Base-by-base conservation (phyloP, 108 stramenopile genomes). In the Stephanodiscus triporus region DNA sequence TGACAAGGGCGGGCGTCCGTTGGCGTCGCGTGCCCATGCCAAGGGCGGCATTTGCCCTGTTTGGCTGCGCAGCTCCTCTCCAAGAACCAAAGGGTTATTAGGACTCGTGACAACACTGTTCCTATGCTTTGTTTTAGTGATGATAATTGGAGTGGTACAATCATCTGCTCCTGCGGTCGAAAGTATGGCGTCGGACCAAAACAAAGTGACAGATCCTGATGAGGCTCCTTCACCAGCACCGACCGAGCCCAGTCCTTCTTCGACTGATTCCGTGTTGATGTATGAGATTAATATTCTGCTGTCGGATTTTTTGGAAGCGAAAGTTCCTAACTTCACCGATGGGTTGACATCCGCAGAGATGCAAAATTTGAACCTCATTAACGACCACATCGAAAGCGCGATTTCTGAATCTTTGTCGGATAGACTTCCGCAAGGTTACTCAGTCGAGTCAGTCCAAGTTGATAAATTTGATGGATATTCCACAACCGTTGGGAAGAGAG, bases 281-380 rank as follows among this genome's bases (percentile, higher is more conserved):
- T 36, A 43, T 1, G 40, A 61, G 42, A 37, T 76, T 2, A 59
- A 50, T 17, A 68, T 76, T 66, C 9, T 32, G 40, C 61, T 76
- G 27, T n/a, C 67, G 4, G 59, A 68, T 53, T 67, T 30, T 34
- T 61, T 76, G 30, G 75, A 76, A 60, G 19, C 30, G 42, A 68
- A 48, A 51, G 58, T 68, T 13, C 67, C 54, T 9, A 62, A 65
- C 36, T 65, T 73, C 32, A 5, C 26, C 3, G 75, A 63, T 53
- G 67, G 61, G 13, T 50, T 66, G 49, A 68, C 6, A n/a, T 14
- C 23, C 40, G 9, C 40, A 4, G 61, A 63, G 42, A 27, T 32
- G 20, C 23, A 66, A 38, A 59, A 68, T 54, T 76, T 60, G 66
- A 24, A 47, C 6, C 29, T n/a, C 20, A 60, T 76, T 42, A 19